Base-by-base conservation (phyloP, 257 asterid genomes). In the Ligustrum vulgare region DNA sequence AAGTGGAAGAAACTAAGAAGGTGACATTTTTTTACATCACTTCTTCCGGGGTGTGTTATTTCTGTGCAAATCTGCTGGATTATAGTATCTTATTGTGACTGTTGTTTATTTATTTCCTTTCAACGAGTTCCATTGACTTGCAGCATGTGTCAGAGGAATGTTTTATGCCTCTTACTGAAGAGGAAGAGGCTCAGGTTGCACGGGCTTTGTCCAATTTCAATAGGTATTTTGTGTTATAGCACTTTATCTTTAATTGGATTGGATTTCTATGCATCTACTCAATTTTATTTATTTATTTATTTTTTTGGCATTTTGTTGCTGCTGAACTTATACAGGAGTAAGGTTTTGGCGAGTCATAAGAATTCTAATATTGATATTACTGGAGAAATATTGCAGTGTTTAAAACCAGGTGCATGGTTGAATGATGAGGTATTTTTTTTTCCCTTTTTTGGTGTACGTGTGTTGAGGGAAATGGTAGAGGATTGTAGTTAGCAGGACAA, bases 361-460 rank as follows among this genome's bases (percentile, higher is more conserved):
- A 86, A 73, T 67, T 89, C 99, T 12, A 87, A 87, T 80, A 91
- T 95, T 79, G 96, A 90, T 77, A 89, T 93, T 65, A 87, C 89
- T 72, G 99, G 91, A 75, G 93, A 89, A 73, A 76, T 58, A 65
- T 72, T 93, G 70, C 99, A 83, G 86, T 93, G 99, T 80, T 86
- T 95, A 90, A 78, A 78, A 77, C 90, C 87, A 22, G 76, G 86
- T 47, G 88, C 83, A 51, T 95, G 99, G 99, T 90, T 95, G 83
- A 95, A 93, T 81, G 97, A 93, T 76, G 99, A 95, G 96, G 99
- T 93, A 22, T 25, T 8, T 16, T 73, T 75, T 65, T 74, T 72
- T 6, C n/a, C n/a, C n/a, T 32, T 36, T 32, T 2, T 12, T 6
- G 6, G 72, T 23, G 56, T n/a, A n/a, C 18, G 2, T 16, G 62